These are phyloP conservation scores for Cerioporus squamosus DNA, from an alignment of 1,284 basidiomycete species.

Conservation along the genomic window DNA sequence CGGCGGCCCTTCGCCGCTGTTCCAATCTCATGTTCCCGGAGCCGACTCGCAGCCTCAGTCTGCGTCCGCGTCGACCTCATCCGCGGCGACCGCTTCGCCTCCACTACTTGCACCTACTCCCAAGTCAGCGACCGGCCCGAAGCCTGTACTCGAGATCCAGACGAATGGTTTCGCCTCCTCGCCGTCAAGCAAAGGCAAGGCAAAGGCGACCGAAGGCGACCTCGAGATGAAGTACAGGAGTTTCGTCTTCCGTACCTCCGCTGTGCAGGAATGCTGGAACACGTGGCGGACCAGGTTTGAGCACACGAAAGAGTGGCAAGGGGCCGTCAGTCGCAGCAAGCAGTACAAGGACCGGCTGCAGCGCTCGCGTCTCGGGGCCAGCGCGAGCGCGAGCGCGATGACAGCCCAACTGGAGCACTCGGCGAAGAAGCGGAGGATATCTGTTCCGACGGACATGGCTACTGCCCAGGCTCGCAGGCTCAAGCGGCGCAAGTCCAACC, in stretches of 20 bases:
- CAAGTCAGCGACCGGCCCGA: slow-evolving; percentile 5
- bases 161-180: slow-evolving; percentile 19
- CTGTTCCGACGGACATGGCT: slow-evolving; percentile 24
- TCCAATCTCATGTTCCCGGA: slow-evolving; percentile 9
- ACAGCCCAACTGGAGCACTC: slow-evolving; percentile 2
- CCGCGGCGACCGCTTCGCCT: not conserved
- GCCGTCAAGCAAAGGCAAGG: slow-evolving; percentile 32
- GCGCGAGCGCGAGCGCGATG: not conserved
- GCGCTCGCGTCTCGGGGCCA: slow-evolving; percentile 38
- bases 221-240: slow-evolving; percentile 11
- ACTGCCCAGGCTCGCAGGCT: slow-evolving; percentile 34
- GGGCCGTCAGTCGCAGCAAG: slow-evolving; percentile 63
- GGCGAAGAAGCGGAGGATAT: slow-evolving; percentile 29
- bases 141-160: slow-evolving; percentile 21
- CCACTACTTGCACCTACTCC: slow-evolving; percentile 1
- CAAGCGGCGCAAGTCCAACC: slow-evolving; percentile 51
- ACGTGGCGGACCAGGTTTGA: slow-evolving; percentile 48
- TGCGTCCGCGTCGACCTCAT: slow-evolving; percentile 1
- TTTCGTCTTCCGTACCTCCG: slow-evolving; percentile 22
- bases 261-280: slow-evolving; percentile 42
- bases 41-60: slow-evolving; percentile 2
- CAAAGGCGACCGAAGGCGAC: slow-evolving; percentile 31
- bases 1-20: slow-evolving; percentile 19
- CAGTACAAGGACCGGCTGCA: slow-evolving; percentile 58
- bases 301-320: slow-evolving; percentile 53